Percentiles rank a stretch among this genome's conserved stretches.
These are phyloP conservation scores for Lanzia echinophila DNA, from an alignment of 2,329 filamentous ascomycete genomes.

Conservation along the genomic window DNA sequence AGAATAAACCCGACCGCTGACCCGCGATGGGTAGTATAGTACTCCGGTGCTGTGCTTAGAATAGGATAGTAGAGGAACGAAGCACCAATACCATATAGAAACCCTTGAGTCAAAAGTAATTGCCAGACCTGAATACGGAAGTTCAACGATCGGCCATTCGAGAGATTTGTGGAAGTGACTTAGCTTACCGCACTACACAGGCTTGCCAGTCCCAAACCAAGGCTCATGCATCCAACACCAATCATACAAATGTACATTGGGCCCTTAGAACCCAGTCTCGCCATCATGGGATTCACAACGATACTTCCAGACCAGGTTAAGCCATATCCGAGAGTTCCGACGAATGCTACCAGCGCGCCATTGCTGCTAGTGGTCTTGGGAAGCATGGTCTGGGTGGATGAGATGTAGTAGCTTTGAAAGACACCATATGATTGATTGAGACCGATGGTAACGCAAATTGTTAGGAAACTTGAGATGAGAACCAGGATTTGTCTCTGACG, in stretches of 20 bases:
- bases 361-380: slow-evolving; percentile 28
- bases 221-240: slow-evolving; percentile 37
- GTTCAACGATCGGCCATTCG: background rate
- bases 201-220: slow-evolving; percentile 39
- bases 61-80: slow-evolving; percentile 38
- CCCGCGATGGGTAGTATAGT: slow-evolving; percentile 41
- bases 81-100: slow-evolving; percentile 39
- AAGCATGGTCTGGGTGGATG: slow-evolving; percentile 35
- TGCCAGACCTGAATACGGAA: slow-evolving; percentile 33
- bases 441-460: slow-evolving; percentile 41
- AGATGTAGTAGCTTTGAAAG: slow-evolving; percentile 44
- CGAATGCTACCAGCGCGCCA: slow-evolving; percentile 41
- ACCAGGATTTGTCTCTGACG: slow-evolving; percentile 36
- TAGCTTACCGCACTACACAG: slow-evolving; percentile 14
- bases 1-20: slow-evolving; percentile 41
- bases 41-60: slow-evolving; percentile 41
- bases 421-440: slow-evolving; percentile 45
- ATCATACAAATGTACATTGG: slow-evolving; percentile 35
- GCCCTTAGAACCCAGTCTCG: slow-evolving; percentile 34
- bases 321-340: slow-evolving; percentile 42
- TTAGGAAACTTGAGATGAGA: slow-evolving; percentile 38
- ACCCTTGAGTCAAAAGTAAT: slow-evolving; percentile 40
- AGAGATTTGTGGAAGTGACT: background rate
- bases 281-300: slow-evolving; percentile 41
- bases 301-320: slow-evolving; percentile 45